These are phyloP conservation scores for Vinca major DNA, from an alignment of 305 asterid species.

Conservation along the genomic window DNA sequence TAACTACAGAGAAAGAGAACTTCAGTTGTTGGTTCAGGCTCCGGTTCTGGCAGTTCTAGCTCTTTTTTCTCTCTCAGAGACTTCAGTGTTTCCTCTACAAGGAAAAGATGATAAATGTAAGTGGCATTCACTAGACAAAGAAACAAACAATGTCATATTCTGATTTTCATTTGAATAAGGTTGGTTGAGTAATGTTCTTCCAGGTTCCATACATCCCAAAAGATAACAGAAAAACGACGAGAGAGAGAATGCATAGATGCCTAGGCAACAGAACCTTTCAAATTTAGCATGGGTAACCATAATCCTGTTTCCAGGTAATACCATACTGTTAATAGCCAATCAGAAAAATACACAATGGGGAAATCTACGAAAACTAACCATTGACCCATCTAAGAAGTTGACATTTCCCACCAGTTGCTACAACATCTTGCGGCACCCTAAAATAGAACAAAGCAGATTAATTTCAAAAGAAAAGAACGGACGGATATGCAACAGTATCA, in stretches of 20 bases:
- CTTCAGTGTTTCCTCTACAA: conserved; percentile 57
- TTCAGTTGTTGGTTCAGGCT: conserved; percentile 95
- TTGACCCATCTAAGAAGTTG: conserved; percentile 66
- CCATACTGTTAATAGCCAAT: neutral
- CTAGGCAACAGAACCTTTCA: neutral
- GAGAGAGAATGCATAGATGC: neutral
- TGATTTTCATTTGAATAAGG: neutral
- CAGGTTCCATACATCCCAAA: neutral
- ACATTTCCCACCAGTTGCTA: conserved; percentile 83
- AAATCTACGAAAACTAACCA: conserved; percentile 36
- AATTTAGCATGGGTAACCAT: neutral
- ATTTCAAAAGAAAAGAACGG: neutral
- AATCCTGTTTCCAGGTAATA: neutral
- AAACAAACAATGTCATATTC: neutral
- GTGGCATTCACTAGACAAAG: neutral
- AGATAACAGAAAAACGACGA: too few species aligned
- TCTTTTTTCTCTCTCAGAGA: conserved; percentile 60
- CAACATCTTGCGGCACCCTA: conserved; percentile 89
- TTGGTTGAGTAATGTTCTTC: neutral
- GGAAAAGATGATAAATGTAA: conserved; percentile 8
- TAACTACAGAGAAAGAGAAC: conserved; percentile 94
- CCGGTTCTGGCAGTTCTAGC: conserved; percentile 53
- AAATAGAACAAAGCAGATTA: conserved; percentile 13
- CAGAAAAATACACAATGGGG: neutral
- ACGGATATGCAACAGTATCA: neutral